phyloP scores from a whole-genome alignment of 306 rosid genomes.

The Pterocarpus santalinus region DNA sequence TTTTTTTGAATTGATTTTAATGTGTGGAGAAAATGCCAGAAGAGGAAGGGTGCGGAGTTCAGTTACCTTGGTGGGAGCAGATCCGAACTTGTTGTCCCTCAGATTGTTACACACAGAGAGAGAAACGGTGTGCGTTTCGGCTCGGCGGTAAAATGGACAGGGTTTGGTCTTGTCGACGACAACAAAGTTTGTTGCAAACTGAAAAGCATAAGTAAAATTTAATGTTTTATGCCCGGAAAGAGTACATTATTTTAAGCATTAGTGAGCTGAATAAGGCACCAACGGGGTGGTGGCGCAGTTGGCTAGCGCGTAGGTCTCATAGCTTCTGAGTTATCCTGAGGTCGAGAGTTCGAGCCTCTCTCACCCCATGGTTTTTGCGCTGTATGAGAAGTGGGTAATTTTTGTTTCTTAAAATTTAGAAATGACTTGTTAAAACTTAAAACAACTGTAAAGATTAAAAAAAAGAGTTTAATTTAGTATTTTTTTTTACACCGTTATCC shows the following conservation, averaged over 20 bases:
- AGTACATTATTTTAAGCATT: too few relatives aligned
- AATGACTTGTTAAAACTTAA: too few relatives aligned
- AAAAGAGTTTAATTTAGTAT: too few relatives aligned
- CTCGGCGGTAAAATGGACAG: not conserved
- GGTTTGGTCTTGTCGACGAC: not conserved
- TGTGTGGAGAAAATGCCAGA: slow-evolving; percentile 26
- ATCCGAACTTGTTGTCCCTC: slow-evolving; percentile 39
- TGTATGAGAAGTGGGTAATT: too few relatives aligned
- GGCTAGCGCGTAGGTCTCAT: slow-evolving; percentile 74
- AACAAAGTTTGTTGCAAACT: not conserved
- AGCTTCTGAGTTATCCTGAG: slow-evolving; percentile 62
- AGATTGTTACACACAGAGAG: not conserved
- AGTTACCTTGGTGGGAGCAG: slow-evolving; percentile 47
- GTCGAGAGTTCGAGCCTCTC: slow-evolving; percentile 70
- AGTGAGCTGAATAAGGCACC: too few relatives aligned
- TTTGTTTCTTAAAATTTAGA: too few relatives aligned
- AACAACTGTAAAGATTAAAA: too few relatives aligned
- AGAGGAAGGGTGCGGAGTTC: slow-evolving; percentile 26
- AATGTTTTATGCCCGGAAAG: too few relatives aligned
- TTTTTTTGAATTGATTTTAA: not conserved
- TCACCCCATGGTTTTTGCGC: slow-evolving; percentile 50
- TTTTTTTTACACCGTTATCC: too few relatives aligned
- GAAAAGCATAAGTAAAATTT: not conserved
- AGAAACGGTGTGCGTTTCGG: not conserved
- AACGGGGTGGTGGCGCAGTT: slow-evolving; percentile 69